Evolutionary conservation across 371 early-diverging fungal species (phyloP).

Genomic region (Mortierella sp.): DNA sequence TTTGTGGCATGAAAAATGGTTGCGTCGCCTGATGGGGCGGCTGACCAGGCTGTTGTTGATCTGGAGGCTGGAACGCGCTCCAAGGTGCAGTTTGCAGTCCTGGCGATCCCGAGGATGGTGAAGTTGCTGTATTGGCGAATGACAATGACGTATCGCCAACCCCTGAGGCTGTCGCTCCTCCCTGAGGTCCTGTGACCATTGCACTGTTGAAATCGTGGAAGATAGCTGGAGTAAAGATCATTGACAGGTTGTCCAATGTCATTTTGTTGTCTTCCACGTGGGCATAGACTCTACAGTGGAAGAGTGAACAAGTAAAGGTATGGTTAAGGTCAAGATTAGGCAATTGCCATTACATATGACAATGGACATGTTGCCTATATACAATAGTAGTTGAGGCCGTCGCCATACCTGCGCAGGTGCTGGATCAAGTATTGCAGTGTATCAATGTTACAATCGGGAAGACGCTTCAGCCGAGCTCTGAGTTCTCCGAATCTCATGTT

Average conservation of each 20-base stretch:
- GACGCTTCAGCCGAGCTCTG: conserved; percentile 51
- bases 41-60: conserved; percentile 14
- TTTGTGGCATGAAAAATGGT: background rate
- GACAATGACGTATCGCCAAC: conserved; percentile 8
- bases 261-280: conserved; percentile 68
- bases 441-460: conserved; percentile 63
- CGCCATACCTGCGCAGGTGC: conserved; percentile 66
- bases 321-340: background rate
- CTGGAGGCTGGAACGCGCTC: conserved; percentile 23
- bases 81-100: conserved; percentile 21
- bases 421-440: conserved; percentile 62
- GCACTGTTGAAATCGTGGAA: conserved; percentile 73
- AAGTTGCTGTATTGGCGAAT: conserved; percentile 15
- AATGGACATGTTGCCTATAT: background rate
- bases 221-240: conserved; percentile 72
- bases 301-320: background rate
- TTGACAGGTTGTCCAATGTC: conserved; percentile 67
- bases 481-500: conserved; percentile 58
- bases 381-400: background rate
- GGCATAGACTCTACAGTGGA: conserved; percentile 55
- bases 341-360: background rate
- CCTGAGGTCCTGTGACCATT: conserved; percentile 18
- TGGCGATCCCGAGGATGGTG: conserved; percentile 18
- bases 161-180: background rate
- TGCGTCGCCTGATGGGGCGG: conserved; percentile 2